Base-by-base conservation (phyloP, 163 green algal genomes). In the Trebouxia gelatinosa region DNA sequence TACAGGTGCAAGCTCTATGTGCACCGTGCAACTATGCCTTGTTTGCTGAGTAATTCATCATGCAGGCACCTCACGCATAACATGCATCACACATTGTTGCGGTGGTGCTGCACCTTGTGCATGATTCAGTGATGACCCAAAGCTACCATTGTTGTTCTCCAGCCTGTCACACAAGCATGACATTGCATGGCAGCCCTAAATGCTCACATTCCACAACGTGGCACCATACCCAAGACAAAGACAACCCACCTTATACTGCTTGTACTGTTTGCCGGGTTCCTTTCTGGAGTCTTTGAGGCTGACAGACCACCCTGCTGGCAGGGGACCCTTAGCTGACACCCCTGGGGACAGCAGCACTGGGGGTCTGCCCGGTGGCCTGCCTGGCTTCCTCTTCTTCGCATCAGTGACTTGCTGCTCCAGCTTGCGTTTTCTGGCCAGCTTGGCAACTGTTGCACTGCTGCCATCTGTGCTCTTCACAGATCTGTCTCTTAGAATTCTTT, bases 301-400 rank as follows among this genome's bases (percentile, higher is more conserved):
- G 5, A 72, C 64, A 72, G 64, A 72, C 64, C 64, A 72, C 6
- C 64, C 64, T 37, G 64, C 23, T 43, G 64, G 64, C 64, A 72
- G 35, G 32, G 64, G 64, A 17, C 64, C 64, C 32, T 72, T 72
- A n/a, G 64, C 34, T 2, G 64, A 72, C 31, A 72, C 50, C 21
- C 37, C 35, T 32, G 64, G 64, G 17, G 64, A 54, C 23, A 54
- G 64, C 23, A 72, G 64, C 2, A 51, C 2, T 35, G 64, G 35
- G 31, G 64, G 64, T 31, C 64, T 72, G 4, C 64, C 64, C 50
- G 64, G 35, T 23, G 64, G 64, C 26, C 64, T 50, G 35, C 35
- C 64, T 50, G 64, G 64, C 35, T 72, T 72, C 23, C 37, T 72
- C 35, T 51, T 72, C 23, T 72, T 72, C 21, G 35, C 4, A 37